Evolutionary conservation across 2,329 filamentous ascomycete species (phyloP).

Genomic region (Myriosclerotinia curreyana): DNA sequence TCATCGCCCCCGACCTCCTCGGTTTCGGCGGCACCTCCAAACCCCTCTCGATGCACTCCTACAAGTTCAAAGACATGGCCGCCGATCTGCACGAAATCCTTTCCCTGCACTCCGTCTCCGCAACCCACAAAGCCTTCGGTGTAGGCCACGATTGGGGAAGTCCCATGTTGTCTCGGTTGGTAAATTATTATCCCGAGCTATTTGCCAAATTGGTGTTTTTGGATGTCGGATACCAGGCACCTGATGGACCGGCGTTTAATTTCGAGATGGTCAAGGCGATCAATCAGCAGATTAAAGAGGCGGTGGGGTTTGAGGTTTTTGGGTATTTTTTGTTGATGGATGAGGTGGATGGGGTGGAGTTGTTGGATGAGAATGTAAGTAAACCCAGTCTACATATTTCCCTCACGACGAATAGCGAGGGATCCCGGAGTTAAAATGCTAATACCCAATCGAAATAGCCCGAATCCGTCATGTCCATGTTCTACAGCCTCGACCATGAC

Average conservation of each 20-base stretch:
- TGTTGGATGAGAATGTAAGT: conserved; percentile 28
- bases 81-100: conserved; percentile 41
- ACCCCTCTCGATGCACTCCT: conserved; percentile 35
- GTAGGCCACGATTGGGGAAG: conserved; percentile 35
- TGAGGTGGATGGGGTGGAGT: conserved; percentile 20
- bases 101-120: conserved; percentile 29
- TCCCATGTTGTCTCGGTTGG: conserved; percentile 25
- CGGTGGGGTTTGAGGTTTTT: conserved; percentile 26
- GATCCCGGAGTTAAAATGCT: background rate
- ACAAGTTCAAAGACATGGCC: conserved; percentile 36
- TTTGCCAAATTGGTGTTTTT: conserved; percentile 29
- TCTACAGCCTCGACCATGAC: conserved; percentile 16
- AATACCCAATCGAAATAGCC: conserved; percentile 21
- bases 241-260: conserved; percentile 18
- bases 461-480: conserved; percentile 25
- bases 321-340: conserved; percentile 31
- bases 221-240: conserved; percentile 23
- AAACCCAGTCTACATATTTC: background rate
- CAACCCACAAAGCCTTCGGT: conserved; percentile 20
- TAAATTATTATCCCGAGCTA: conserved; percentile 22
- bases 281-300: conserved; percentile 24
- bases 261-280: conserved; percentile 20
- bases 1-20: conserved; percentile 45
- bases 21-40: conserved; percentile 42
- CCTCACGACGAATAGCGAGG: background rate